A percentile compares a stretch with the other conserved stretches of the same genome.
These are phyloP conservation scores for Inonotus hispidus DNA, from an alignment of 1,284 basidiomycete species.

Conservation along the genomic window DNA sequence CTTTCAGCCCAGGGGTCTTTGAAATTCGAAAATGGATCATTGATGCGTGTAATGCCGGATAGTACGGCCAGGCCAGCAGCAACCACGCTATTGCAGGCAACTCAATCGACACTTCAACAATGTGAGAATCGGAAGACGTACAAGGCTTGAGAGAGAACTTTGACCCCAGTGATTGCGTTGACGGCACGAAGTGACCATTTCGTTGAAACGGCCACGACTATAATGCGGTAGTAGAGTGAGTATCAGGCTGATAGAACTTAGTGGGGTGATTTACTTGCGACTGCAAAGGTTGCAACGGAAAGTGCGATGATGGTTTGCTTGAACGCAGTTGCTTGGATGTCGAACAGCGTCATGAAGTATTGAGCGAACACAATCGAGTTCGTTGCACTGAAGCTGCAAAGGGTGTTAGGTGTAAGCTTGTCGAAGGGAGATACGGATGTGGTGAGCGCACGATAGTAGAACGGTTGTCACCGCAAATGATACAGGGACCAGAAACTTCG, in stretches of 20 bases:
- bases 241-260: not conserved
- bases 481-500: conserved; percentile 32
- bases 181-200: conserved; percentile 28
- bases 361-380: conserved; percentile 28
- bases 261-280: conserved; percentile 19
- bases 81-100: conserved; percentile 31
- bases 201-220: conserved; percentile 29
- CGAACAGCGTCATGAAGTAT: conserved; percentile 25
- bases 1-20: conserved; percentile 42
- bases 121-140: conserved; percentile 15
- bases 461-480: conserved; percentile 39
- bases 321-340: conserved; percentile 22
- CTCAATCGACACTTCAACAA: not conserved
- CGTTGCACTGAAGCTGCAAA: conserved; percentile 23
- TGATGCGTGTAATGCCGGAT: conserved; percentile 38
- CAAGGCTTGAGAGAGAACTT: conserved; percentile 28
- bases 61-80: conserved; percentile 45
- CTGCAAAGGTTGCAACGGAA: conserved; percentile 23
- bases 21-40: conserved; percentile 46
- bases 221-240: not conserved
- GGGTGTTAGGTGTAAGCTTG: not conserved
- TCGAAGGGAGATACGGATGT: not conserved
- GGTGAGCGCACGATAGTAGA: conserved; percentile 31
- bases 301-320: conserved; percentile 24
- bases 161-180: conserved; percentile 26